These are phyloP conservation scores for Hypoxylon sp. DNA, from an alignment of 2,329 filamentous ascomycete genomes.

Conservation along the genomic window DNA sequence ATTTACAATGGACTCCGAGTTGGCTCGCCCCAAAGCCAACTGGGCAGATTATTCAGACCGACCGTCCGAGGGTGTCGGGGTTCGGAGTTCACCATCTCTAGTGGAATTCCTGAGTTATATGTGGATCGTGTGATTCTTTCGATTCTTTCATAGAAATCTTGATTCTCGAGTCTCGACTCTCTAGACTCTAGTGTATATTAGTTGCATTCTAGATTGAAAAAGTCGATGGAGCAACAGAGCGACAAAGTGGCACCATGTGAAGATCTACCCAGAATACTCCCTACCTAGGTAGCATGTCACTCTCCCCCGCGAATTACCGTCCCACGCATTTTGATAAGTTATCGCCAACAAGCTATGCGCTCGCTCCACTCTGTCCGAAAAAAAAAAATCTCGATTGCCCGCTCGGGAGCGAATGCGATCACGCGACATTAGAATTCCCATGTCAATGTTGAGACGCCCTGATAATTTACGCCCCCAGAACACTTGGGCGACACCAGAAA, in stretches of 20 bases:
- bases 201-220: slow-evolving; percentile 18
- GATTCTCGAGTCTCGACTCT: slow-evolving; percentile 13
- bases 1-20: neutral
- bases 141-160: neutral
- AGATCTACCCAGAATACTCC: slow-evolving; percentile 36
- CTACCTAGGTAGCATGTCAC: slow-evolving; percentile 17
- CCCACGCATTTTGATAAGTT: slow-evolving; percentile 23
- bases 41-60: neutral
- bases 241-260: slow-evolving; percentile 41
- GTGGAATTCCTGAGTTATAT: slow-evolving; percentile 3
- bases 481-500: neutral
- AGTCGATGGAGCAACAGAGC: slow-evolving; percentile 16
- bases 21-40: neutral
- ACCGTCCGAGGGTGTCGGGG: slow-evolving; percentile 11
- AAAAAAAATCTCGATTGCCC: slow-evolving; percentile 4
- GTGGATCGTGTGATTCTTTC: slow-evolving; percentile 23
- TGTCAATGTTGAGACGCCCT: slow-evolving; percentile 4
- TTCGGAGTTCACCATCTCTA: slow-evolving; percentile 28
- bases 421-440: slow-evolving; percentile 36
- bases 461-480: slow-evolving; percentile 1
- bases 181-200: neutral
- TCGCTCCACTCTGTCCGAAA: slow-evolving; percentile 5
- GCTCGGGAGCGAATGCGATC: slow-evolving; percentile 29
- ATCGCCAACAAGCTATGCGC: slow-evolving; percentile 13
- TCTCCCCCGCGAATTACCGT: slow-evolving; percentile 37